Percentiles rank a stretch among this genome's conserved stretches.
Evolutionary conservation across 2,329 filamentous ascomycete species (phyloP).

Genomic region (Neofusicoccum sp.): DNA sequence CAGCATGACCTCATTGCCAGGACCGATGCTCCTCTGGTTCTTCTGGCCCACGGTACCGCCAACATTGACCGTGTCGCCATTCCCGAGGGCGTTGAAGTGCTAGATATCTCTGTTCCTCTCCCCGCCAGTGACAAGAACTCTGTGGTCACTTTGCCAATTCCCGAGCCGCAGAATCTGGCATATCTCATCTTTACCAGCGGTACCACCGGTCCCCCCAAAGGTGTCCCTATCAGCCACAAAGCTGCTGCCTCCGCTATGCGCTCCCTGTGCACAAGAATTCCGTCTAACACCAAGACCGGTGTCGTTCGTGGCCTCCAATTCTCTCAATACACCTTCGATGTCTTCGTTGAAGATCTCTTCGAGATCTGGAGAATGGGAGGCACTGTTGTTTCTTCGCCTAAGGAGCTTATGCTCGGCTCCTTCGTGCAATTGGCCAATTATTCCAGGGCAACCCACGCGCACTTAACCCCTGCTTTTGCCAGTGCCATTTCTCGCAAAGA

Average conservation of each 20-base stretch:
- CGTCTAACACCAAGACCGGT: constrained; percentile 30
- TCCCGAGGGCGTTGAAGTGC: constrained; percentile 25
- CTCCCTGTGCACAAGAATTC: constrained; percentile 35
- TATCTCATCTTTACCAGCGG: constrained; percentile 22
- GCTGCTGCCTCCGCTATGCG: constrained; percentile 26
- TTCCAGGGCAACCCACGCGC: constrained; percentile 29
- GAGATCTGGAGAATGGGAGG: constrained; percentile 51
- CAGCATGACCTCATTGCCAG: constrained; percentile 41
- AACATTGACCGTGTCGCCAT: background rate
- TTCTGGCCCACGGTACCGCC: background rate
- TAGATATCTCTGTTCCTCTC: constrained; percentile 39
- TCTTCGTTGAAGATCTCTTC: constrained; percentile 55
- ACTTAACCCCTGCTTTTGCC: constrained; percentile 37
- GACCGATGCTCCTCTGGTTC: constrained; percentile 20
- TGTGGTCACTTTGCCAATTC: background rate
- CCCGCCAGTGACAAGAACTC: background rate
- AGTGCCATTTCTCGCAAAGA: constrained; percentile 30
- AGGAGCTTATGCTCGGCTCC: constrained; percentile 50
- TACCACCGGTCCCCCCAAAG: constrained; percentile 20
- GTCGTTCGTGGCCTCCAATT: constrained; percentile 32
- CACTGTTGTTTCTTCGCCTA: constrained; percentile 55
- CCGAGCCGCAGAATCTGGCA: constrained; percentile 43
- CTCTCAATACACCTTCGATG: constrained; percentile 54
- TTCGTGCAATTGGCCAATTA: constrained; percentile 24
- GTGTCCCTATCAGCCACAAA: constrained; percentile 24